Evolutionary conservation across 139 green algal genomes (phyloP).

Genomic region (Ettlia oleoabundans): DNA sequence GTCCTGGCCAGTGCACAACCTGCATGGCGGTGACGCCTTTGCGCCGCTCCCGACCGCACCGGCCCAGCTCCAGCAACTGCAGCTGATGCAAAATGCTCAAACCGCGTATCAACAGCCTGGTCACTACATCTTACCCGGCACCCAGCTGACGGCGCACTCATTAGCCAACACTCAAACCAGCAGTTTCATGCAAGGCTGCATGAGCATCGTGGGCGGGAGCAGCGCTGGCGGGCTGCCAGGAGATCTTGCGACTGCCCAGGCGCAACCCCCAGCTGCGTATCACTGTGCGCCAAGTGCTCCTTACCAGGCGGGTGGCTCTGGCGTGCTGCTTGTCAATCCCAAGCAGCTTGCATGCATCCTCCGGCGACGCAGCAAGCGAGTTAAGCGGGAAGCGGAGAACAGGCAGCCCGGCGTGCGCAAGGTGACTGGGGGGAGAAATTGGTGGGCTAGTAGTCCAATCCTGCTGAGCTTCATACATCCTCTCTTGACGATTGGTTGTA

Average conservation of each 20-base stretch:
- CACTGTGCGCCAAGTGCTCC: no score
- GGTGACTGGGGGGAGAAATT: background rate
- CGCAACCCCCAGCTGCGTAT: no score
- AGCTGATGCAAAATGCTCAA: background rate
- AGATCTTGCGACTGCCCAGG: no score
- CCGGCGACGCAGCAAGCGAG: constrained; percentile 13
- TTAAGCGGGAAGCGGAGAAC: background rate
- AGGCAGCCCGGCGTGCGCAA: background rate
- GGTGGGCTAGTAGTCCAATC: no score
- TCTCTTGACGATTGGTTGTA: no score
- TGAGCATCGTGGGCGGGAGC: no score
- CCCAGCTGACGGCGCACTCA: no score
- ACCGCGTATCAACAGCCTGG: background rate
- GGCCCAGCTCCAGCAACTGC: background rate
- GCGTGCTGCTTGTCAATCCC: background rate
- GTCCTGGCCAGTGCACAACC: no score
- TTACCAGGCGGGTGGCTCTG: background rate
- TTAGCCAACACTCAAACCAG: no score
- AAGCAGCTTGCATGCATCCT: constrained; percentile 17
- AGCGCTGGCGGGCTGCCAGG: no score
- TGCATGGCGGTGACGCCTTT: background rate
- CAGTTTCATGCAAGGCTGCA: no score
- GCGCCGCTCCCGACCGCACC: background rate
- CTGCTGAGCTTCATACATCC: no score
- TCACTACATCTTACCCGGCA: background rate